A percentile compares a stretch with the other conserved stretches of the same genome.
Conservation (phyloP, 169 alveolate genomes). For the Haemoproteus tartakovskyi region DNA sequence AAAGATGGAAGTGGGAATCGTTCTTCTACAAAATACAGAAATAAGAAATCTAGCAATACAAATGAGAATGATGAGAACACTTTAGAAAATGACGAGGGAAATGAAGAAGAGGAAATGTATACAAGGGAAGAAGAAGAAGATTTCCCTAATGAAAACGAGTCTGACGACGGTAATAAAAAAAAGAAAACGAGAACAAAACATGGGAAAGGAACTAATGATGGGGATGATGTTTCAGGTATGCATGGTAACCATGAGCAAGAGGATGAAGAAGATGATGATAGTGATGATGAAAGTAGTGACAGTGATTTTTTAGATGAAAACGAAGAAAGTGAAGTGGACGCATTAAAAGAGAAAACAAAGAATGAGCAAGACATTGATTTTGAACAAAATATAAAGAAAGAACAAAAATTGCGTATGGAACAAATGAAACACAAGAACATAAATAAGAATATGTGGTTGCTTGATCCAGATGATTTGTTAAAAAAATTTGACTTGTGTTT, state of each 20-base stretch:
- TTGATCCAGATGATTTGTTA: constrained; percentile 88
- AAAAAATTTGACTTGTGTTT: constrained; percentile 90
- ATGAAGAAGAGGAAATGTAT: not conserved
- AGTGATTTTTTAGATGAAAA: too few species aligned
- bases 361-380: too few species aligned
- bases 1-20: not conserved
- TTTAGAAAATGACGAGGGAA: constrained; percentile 6
- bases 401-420: not conserved
- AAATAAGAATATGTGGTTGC: constrained; percentile 82
- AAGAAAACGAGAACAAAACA: not conserved
- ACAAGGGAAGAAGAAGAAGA: not conserved
- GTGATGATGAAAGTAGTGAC: not conserved
- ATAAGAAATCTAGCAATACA: not conserved
- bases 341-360: too few species aligned
- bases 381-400: not conserved
- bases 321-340: too few species aligned
- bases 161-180: not conserved
- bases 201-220: not conserved
- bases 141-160: not conserved
- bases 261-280: constrained; percentile 2
- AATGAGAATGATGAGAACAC: not conserved
- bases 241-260: constrained; percentile 3
- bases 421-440: not conserved
- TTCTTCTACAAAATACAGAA: not conserved
- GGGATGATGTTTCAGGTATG: not conserved